Percentiles rank a stretch among this genome's conserved stretches.
phyloP scores from a whole-genome alignment of 352 stramenopile species.

The Phytophthora idaei region DNA sequence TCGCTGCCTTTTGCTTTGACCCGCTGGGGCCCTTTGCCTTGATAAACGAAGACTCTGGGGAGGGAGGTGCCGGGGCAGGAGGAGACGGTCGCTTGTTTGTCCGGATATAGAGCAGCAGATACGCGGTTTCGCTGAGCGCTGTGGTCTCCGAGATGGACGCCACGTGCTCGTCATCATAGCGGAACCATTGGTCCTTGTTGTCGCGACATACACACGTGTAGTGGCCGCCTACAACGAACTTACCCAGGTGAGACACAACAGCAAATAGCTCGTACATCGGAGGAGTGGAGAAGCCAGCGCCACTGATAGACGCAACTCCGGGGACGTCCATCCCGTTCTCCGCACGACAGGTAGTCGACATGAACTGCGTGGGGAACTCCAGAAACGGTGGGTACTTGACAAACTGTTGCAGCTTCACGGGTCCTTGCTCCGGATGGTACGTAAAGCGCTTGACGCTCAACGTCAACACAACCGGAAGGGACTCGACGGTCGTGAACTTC shows the following conservation, averaged over 20 bases:
- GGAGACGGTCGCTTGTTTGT: slow-evolving; percentile 45
- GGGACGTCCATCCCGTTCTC: slow-evolving; percentile 47
- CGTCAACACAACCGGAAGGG: slow-evolving; percentile 77
- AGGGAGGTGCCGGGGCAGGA: slow-evolving; percentile 12
- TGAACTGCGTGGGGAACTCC: slow-evolving; percentile 69
- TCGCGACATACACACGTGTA: slow-evolving; percentile 86
- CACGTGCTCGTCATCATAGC: slow-evolving; percentile 85
- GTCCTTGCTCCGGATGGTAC: slow-evolving; percentile 78
- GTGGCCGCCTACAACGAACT: slow-evolving; percentile 81
- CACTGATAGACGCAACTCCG: slow-evolving; percentile 17
- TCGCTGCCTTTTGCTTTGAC: slow-evolving; percentile 23
- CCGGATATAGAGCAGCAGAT: slow-evolving; percentile 84
- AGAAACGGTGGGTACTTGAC: slow-evolving; percentile 80
- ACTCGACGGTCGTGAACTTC: slow-evolving; percentile 74
- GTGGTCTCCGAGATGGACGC: slow-evolving; percentile 72
- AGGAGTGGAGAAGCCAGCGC: slow-evolving; percentile 41
- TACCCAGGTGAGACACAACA: slow-evolving; percentile 82
- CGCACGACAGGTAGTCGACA: slow-evolving; percentile 67
- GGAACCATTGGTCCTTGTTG: slow-evolving; percentile 90
- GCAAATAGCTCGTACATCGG: slow-evolving; percentile 85
- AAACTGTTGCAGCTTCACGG: slow-evolving; percentile 86
- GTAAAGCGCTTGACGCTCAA: slow-evolving; percentile 88
- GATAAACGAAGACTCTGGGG: slow-evolving; percentile 24
- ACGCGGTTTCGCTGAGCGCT: slow-evolving; percentile 75
- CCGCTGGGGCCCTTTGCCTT: slow-evolving; percentile 25